Evolutionary conservation across 140 eudicot genomes (phyloP).

Genomic region (Bidens hawaiensis): DNA sequence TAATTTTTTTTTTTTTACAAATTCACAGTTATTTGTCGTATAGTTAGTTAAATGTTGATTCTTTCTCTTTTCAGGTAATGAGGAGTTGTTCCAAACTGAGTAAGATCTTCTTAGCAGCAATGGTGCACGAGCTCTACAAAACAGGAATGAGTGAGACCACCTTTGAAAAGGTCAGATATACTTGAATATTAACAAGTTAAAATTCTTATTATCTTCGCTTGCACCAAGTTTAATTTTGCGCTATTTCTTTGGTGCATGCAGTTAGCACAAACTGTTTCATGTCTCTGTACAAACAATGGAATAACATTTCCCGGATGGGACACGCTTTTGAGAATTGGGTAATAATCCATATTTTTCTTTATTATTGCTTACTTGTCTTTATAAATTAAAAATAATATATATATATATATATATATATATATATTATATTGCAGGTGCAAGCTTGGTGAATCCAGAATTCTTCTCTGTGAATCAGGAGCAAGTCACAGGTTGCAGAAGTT

Average conservation of each 20-base stretch:
- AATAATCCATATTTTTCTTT: slow-evolving; percentile 23
- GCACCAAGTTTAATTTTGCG: not conserved
- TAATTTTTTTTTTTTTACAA: not conserved
- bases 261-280: slow-evolving; percentile 70
- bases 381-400: not conserved
- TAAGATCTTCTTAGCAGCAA: slow-evolving; percentile 84
- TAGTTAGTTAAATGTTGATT: not conserved
- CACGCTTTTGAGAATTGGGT: slow-evolving; percentile 75
- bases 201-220: too few species aligned
- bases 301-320: slow-evolving; percentile 94
- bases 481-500: slow-evolving; percentile 88
- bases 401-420: not conserved
- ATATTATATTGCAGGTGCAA: slow-evolving; percentile 63
- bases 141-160: slow-evolving; percentile 99
- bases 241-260: slow-evolving; percentile 31
- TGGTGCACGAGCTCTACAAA: slow-evolving; percentile 92
- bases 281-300: slow-evolving; percentile 78
- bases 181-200: not conserved
- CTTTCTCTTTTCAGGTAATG: slow-evolving; percentile 55
- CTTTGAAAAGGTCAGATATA: slow-evolving; percentile 70
- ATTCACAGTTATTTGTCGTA: not conserved
- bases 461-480: slow-evolving; percentile 85
- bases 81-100: slow-evolving; percentile 68
- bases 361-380: not conserved
- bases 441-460: slow-evolving; percentile 87